These are phyloP conservation scores for Pseudohalonectria lignicola DNA, from an alignment of 2,329 filamentous ascomycete genomes.

Conservation along the genomic window DNA sequence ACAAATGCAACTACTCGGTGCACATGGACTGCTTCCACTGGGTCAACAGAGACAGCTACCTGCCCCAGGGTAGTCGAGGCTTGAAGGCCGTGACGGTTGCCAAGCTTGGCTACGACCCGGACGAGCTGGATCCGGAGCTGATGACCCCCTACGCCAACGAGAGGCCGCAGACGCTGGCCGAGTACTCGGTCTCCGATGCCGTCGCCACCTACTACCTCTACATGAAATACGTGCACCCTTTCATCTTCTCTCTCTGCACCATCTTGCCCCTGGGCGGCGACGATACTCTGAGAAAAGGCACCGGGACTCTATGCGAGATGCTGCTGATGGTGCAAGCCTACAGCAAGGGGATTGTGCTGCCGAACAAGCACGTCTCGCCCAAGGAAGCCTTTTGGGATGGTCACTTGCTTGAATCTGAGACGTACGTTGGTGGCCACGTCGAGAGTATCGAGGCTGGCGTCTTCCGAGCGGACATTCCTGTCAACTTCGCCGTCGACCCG, in stretches of 20 bases:
- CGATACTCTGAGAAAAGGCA: constrained; percentile 88
- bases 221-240: constrained; percentile 99
- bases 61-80: constrained; percentile 93
- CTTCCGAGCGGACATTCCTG: constrained; percentile 89
- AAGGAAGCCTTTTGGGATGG: constrained; percentile 95
- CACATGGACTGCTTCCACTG: constrained; percentile 99
- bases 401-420: constrained; percentile 91
- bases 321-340: constrained; percentile 98
- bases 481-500: constrained; percentile 85
- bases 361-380: constrained; percentile 89
- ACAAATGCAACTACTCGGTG: constrained; percentile 89
- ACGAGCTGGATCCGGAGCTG: constrained; percentile 91
- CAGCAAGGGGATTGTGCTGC: constrained; percentile 78
- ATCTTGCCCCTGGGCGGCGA: constrained; percentile 90
- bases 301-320: constrained; percentile 98
- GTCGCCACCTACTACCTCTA: constrained; percentile 98
- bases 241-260: constrained; percentile 97
- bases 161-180: constrained; percentile 83
- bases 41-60: constrained; percentile 97
- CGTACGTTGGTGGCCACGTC: constrained; percentile 95
- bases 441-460: constrained; percentile 98
- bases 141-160: constrained; percentile 92
- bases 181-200: constrained; percentile 98
- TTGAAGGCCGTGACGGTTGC: constrained; percentile 96
- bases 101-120: constrained; percentile 95